Evolutionary conservation across 2,329 filamentous ascomycete species (phyloP).

Genomic region (Penicillium sumatraense): DNA sequence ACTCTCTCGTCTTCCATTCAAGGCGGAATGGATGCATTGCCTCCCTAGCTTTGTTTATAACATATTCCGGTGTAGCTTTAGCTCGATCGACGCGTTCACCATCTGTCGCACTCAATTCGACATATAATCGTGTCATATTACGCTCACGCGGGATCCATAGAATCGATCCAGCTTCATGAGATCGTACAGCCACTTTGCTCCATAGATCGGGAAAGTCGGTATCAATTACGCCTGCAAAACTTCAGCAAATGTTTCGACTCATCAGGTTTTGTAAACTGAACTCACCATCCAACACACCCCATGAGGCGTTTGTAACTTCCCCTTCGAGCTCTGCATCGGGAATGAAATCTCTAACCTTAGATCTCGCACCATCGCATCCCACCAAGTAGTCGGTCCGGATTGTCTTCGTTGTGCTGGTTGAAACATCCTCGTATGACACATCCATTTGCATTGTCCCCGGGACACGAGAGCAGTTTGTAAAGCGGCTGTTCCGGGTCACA

Average conservation of each 20-base stretch:
- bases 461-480: conserved; percentile 56
- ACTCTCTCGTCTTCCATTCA: conserved; percentile 50
- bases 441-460: conserved; percentile 43
- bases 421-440: conserved; percentile 46
- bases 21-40: conserved; percentile 53
- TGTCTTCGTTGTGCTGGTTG: conserved; percentile 42
- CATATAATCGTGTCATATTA: conserved; percentile 69
- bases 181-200: conserved; percentile 73
- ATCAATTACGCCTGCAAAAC: conserved; percentile 51
- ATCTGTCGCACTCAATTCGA: conserved; percentile 41
- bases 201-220: conserved; percentile 77
- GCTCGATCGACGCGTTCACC: conserved; percentile 35
- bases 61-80: conserved; percentile 64
- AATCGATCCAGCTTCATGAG: conserved; percentile 69
- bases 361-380: conserved; percentile 75
- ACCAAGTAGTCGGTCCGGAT: conserved; percentile 68
- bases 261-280: neutral
- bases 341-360: conserved; percentile 69
- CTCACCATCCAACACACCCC: conserved; percentile 74
- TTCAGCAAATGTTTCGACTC: neutral
- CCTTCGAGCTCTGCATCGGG: conserved; percentile 54
- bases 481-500: conserved; percentile 68
- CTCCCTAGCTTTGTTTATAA: conserved; percentile 60
- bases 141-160: conserved; percentile 75
- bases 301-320: conserved; percentile 61